Percentiles rank a stretch among this genome's conserved stretches.
Conservation (phyloP, 768 basidiomycete genomes). For the Tylopilus subfusipes region DNA sequence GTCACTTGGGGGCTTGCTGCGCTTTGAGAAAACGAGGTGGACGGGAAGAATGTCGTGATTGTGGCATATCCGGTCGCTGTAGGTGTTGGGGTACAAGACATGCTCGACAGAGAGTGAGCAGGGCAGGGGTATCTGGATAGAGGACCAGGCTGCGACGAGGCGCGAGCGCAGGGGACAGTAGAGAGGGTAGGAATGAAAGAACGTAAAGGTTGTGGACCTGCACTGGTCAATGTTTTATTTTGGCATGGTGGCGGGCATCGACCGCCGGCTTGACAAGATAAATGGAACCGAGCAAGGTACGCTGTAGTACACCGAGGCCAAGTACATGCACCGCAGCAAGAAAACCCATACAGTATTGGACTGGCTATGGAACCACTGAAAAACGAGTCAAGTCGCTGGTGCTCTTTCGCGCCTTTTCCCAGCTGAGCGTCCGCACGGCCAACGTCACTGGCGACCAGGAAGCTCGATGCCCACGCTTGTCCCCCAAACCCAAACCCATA, state of each 20-base stretch:
- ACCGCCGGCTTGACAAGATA: neutral
- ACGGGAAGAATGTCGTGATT: conserved; percentile 32
- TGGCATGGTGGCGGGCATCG: neutral
- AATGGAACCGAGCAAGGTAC: too few species aligned
- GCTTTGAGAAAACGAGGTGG: conserved; percentile 38
- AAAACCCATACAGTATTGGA: too few species aligned
- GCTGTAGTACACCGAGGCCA: too few species aligned
- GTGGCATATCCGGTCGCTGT: conserved; percentile 42
- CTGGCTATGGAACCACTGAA: conserved; percentile 83
- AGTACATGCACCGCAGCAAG: too few species aligned
- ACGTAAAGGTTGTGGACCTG: neutral
- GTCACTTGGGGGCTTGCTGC: conserved; percentile 32
- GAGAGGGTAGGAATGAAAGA: neutral
- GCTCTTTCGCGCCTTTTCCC: conserved; percentile 18
- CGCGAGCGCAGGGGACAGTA: neutral
- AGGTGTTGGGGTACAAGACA: conserved; percentile 42
- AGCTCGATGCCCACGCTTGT: conserved; percentile 13
- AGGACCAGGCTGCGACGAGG: neutral
- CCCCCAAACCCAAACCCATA: neutral
- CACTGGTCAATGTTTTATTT: neutral
- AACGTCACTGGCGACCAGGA: conserved; percentile 23
- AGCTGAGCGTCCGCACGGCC: conserved; percentile 17
- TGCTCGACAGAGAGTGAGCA: too few species aligned
- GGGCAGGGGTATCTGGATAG: neutral
- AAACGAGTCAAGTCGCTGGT: conserved; percentile 19